Conservation (phyloP, 2,329 filamentous ascomycete genomes). For the Trichoderma pleuroti region DNA sequence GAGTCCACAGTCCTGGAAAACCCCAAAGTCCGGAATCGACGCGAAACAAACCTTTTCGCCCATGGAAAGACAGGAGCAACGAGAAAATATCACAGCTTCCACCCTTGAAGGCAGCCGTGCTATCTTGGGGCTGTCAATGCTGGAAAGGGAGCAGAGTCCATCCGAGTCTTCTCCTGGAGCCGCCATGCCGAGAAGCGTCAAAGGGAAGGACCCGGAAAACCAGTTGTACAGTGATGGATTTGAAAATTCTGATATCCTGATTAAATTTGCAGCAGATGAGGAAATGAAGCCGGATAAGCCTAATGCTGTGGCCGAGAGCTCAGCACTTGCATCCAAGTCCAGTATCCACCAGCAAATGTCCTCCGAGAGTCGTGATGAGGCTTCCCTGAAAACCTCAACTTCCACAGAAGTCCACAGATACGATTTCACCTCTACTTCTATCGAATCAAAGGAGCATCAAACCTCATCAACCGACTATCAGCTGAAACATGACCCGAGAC, state of each 20-base stretch:
- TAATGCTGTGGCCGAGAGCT: not conserved
- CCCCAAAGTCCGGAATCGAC: not conserved
- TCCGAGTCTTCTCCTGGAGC: not conserved
- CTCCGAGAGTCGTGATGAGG: not conserved
- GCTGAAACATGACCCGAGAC: not conserved
- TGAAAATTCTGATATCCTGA: constrained; percentile 3
- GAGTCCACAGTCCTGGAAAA: constrained; percentile 20
- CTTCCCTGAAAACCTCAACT: not conserved
- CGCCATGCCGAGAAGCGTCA: not conserved
- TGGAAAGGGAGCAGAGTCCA: not conserved
- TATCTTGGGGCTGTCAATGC: not conserved
- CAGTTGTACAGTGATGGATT: not conserved
- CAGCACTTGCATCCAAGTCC: not conserved
- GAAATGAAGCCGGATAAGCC: not conserved
- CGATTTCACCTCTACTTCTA: not conserved
- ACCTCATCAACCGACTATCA: constrained; percentile 19
- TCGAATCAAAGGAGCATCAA: constrained; percentile 3
- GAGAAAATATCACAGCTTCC: not conserved
- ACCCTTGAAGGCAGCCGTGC: not conserved
- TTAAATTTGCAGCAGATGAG: constrained; percentile 8
- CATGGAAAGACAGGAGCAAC: not conserved
- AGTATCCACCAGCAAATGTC: not conserved
- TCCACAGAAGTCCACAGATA: not conserved
- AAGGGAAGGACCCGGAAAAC: not conserved
- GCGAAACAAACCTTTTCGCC: not conserved